Conservation (phyloP, 805 yeast genomes). For the Wickerhamiella kurtzmanii region DNA sequence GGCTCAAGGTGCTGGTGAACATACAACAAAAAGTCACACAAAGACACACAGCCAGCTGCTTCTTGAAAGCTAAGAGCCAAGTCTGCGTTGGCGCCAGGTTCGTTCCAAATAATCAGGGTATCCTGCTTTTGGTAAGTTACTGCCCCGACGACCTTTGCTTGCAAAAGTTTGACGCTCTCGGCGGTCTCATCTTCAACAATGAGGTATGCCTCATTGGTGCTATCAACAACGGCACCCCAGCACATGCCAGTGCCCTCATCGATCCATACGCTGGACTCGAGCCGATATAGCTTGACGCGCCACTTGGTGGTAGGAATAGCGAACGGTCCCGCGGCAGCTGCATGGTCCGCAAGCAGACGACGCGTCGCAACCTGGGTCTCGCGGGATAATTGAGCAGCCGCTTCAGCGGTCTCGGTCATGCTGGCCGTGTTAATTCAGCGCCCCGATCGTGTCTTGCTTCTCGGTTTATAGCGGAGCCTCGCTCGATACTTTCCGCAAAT, state of each 20-base stretch:
- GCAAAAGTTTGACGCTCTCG: conserved; percentile 43
- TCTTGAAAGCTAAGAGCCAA: conserved; percentile 88
- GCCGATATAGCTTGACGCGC: conserved; percentile 80
- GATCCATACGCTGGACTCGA: conserved; percentile 73
- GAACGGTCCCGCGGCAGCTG: conserved; percentile 13
- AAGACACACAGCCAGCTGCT: conserved; percentile 69
- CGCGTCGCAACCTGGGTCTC: neutral
- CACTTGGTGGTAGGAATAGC: conserved; percentile 39
- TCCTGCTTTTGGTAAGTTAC: conserved; percentile 88
- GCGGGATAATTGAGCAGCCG: neutral
- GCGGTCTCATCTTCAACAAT: conserved; percentile 61
- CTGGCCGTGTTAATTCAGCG: neutral
- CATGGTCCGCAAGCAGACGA: neutral
- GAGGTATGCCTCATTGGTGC: conserved; percentile 30
- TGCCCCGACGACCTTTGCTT: conserved; percentile 54
- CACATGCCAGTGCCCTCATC: conserved; percentile 91
- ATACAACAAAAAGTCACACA: conserved; percentile 67
- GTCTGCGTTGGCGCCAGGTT: conserved; percentile 38
- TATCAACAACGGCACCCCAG: conserved; percentile 44
- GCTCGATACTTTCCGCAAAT: neutral
- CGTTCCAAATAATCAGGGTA: conserved; percentile 90
- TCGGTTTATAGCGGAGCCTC: too few relatives aligned
- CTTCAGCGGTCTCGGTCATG: neutral
- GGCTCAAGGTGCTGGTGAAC: conserved; percentile 51
- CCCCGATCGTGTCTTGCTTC: too few relatives aligned